phyloP scores from a whole-genome alignment of 208 protist genomes.

The Kentomonas sorsogonicus region DNA sequence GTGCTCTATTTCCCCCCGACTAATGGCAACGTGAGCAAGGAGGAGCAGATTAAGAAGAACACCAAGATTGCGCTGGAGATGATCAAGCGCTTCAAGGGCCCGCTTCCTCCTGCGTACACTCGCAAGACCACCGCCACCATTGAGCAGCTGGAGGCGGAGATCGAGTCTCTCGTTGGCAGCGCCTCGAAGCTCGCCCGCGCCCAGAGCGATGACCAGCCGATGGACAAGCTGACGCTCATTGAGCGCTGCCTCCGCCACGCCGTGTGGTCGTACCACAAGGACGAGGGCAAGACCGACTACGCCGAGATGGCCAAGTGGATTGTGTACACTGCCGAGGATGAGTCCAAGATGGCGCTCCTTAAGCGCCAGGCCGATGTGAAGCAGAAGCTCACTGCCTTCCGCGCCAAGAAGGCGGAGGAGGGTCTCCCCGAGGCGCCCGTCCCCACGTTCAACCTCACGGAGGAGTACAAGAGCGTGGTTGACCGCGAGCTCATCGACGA shows the following conservation, averaged over 20 bases:
- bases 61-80: constrained; percentile 88
- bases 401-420: constrained; percentile 54
- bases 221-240: constrained; percentile 89
- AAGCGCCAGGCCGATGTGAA: constrained; percentile 75
- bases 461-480: constrained; percentile 68
- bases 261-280: constrained; percentile 89
- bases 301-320: constrained; percentile 87
- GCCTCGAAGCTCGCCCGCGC: constrained; percentile 69
- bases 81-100: constrained; percentile 83
- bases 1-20: constrained; percentile 79
- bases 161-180: constrained; percentile 82
- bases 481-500: constrained; percentile 86
- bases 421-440: constrained; percentile 49
- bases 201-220: constrained; percentile 76
- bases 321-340: constrained; percentile 87
- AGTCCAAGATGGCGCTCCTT: constrained; percentile 67
- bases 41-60: constrained; percentile 85
- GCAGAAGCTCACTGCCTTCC: constrained; percentile 67
- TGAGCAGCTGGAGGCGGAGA: constrained; percentile 86
- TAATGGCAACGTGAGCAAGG: constrained; percentile 37
- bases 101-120: constrained; percentile 63
- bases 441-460: constrained; percentile 69
- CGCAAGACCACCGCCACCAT: constrained; percentile 76
- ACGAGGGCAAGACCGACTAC: constrained; percentile 84
- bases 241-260: constrained; percentile 90